Evolutionary conservation across 352 stramenopile species (phyloP).

Genomic region (Globisporangium recalcitrans): DNA sequence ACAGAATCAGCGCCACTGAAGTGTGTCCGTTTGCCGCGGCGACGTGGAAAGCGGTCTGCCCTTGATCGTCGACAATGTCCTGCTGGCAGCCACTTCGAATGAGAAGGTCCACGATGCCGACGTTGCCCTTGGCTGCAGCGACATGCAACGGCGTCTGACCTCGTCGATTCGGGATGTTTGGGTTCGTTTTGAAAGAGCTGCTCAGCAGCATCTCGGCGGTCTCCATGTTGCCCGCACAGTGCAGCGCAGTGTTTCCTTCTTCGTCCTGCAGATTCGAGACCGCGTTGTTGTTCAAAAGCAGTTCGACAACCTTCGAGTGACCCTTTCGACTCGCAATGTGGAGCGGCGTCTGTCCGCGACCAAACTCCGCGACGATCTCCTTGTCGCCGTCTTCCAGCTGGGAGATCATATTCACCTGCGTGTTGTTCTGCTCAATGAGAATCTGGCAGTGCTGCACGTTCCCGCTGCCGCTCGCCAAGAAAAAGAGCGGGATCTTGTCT

Average conservation of each 20-base stretch:
- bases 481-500: constrained; percentile 73
- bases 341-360: constrained; percentile 60
- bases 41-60: constrained; percentile 77
- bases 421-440: constrained; percentile 45
- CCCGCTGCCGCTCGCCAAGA: constrained; percentile 65
- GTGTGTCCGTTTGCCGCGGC: constrained; percentile 77
- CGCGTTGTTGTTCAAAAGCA: constrained; percentile 61
- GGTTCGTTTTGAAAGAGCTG: constrained; percentile 57
- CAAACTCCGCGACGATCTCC: constrained; percentile 67
- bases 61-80: constrained; percentile 77
- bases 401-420: constrained; percentile 75
- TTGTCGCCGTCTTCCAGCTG: constrained; percentile 75
- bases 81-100: constrained; percentile 66
- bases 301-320: constrained; percentile 51
- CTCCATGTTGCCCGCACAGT: constrained; percentile 60
- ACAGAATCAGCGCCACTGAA: constrained; percentile 58
- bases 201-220: constrained; percentile 61
- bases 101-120: constrained; percentile 74
- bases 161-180: constrained; percentile 74
- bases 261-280: constrained; percentile 71
- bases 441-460: constrained; percentile 72
- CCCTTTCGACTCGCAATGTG: constrained; percentile 74
- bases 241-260: constrained; percentile 78
- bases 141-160: constrained; percentile 74
- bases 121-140: constrained; percentile 56